phyloP scores from a whole-genome alignment of 805 yeast genomes.

The Wickerhamomyces alni region DNA sequence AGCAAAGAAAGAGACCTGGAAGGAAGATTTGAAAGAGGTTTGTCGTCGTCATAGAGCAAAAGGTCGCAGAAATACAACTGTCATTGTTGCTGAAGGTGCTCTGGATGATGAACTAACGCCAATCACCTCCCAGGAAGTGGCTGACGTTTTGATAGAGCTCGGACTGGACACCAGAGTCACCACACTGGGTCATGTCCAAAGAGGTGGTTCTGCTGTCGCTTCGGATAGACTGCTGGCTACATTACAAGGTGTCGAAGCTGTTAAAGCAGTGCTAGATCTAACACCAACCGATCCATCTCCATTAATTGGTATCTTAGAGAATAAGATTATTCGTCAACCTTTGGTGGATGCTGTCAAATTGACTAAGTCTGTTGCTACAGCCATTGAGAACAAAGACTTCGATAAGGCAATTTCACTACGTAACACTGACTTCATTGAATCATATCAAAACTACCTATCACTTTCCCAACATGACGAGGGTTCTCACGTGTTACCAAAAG shows the following conservation, averaged over 20 bases:
- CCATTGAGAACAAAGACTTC: conserved; percentile 61
- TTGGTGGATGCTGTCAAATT: conserved; percentile 67
- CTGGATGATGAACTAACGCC: conserved; percentile 63
- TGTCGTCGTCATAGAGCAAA: conserved; percentile 57
- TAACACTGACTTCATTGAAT: conserved; percentile 66
- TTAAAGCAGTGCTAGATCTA: conserved; percentile 62
- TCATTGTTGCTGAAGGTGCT: conserved; percentile 83
- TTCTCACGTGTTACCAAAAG: conserved; percentile 50
- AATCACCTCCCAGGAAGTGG: conserved; percentile 59
- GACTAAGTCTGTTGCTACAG: conserved; percentile 67
- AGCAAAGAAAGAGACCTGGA: conserved; percentile 58
- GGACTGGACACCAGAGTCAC: conserved; percentile 77
- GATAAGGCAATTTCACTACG: conserved; percentile 64
- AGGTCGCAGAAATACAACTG: conserved; percentile 76
- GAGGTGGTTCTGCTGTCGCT: conserved; percentile 81
- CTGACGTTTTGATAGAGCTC: conserved; percentile 54
- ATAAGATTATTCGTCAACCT: conserved; percentile 61
- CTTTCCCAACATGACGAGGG: conserved; percentile 64
- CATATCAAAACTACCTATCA: conserved; percentile 55
- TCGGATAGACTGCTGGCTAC: conserved; percentile 69
- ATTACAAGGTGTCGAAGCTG: conserved; percentile 79
- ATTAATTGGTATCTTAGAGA: conserved; percentile 68
- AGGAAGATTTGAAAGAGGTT: conserved; percentile 58
- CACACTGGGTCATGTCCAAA: conserved; percentile 73
- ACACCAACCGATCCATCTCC: conserved; percentile 74